Conservation (phyloP, 1,284 basidiomycete species). For the Neonothopanus nambi region DNA sequence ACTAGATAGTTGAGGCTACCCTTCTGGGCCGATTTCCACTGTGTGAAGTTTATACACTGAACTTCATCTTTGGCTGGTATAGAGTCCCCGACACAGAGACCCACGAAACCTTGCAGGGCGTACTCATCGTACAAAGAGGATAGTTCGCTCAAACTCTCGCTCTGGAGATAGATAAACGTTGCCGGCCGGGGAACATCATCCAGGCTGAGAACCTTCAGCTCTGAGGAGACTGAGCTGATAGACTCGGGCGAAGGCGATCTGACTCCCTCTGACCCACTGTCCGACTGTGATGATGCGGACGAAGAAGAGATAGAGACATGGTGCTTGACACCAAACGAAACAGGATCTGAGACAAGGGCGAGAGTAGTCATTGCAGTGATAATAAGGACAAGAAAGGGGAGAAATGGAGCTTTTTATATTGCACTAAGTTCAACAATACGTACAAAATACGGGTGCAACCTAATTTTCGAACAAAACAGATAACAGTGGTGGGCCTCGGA, state of each 20-base stretch:
- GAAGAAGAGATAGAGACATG: background rate
- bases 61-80: background rate
- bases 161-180: background rate
- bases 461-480: background rate
- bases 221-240: background rate
- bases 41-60: no score
- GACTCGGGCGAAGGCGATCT: background rate
- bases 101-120: background rate
- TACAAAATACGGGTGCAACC: background rate
- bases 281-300: background rate
- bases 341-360: background rate
- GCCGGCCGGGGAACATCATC: background rate
- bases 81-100: background rate
- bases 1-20: background rate
- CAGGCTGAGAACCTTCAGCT: background rate
- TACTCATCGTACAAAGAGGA: slow-evolving; percentile 1
- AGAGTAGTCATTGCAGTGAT: background rate
- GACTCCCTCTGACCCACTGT: background rate
- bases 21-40: no score
- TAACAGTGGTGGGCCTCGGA: no score
- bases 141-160: background rate
- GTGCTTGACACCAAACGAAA: background rate
- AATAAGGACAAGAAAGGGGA: background rate
- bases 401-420: slow-evolving; percentile 1
- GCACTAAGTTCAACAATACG: background rate